These are phyloP conservation scores for Lobulomyces angularis DNA, from an alignment of 192 early-diverging fungal species.

Conservation along the genomic window DNA sequence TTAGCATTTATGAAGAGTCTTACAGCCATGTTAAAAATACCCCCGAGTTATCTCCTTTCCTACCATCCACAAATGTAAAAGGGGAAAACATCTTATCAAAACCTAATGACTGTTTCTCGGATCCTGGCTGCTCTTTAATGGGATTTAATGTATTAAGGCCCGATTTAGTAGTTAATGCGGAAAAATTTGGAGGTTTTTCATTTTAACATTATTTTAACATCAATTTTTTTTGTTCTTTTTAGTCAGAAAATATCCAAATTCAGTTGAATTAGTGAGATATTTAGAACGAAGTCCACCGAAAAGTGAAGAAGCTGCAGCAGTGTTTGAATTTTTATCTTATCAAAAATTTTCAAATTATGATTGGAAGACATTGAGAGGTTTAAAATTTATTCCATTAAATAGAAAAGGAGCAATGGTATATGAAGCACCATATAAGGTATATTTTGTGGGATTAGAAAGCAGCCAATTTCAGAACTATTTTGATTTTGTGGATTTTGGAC, in stretches of 20 bases:
- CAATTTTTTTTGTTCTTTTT: no score
- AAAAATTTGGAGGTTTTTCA: slow-evolving; percentile 60
- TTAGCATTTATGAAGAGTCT: slow-evolving; percentile 48
- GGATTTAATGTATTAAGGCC: slow-evolving; percentile 51
- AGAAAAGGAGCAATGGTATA: slow-evolving; percentile 7
- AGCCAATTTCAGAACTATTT: slow-evolving; percentile 28
- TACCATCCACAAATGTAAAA: slow-evolving; percentile 36
- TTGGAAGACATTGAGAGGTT: slow-evolving; percentile 36
- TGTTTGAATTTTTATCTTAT: slow-evolving; percentile 13
- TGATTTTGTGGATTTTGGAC: slow-evolving; percentile 57
- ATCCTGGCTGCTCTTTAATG: slow-evolving; percentile 45
- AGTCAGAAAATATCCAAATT: no score
- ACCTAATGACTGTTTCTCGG: slow-evolving; percentile 54
- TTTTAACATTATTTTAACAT: no score
- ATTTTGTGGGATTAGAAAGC: slow-evolving; percentile 24
- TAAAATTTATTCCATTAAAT: slow-evolving; percentile 51
- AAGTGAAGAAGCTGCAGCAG: no score
- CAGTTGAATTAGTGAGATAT: no score
- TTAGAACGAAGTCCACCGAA: no score
- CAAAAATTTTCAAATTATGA: slow-evolving; percentile 14
- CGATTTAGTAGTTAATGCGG: slow-evolving; percentile 31
- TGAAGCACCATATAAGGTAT: slow-evolving; percentile 17
- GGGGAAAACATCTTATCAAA: slow-evolving; percentile 19
- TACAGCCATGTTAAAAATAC: slow-evolving; percentile 28
- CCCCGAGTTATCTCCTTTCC: slow-evolving; percentile 36